A percentile compares a stretch with the other conserved stretches of the same genome.
Evolutionary conservation across 495 filamentous ascomycete species (phyloP).

Genomic region (Aspergillus leporis): DNA sequence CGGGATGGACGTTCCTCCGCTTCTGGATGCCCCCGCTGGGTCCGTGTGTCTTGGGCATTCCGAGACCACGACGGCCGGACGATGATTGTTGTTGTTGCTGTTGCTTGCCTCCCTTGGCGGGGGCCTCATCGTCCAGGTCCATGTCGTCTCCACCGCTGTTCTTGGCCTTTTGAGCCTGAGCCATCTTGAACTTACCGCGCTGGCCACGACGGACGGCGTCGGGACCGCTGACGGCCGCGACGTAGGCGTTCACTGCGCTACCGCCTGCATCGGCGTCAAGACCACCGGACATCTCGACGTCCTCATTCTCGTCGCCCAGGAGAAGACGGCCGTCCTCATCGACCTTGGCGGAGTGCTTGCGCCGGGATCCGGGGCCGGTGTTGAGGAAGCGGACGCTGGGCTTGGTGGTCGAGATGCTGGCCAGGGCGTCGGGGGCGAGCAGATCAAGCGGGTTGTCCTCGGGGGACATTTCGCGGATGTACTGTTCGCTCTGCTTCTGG

Average conservation of each 20-base stretch:
- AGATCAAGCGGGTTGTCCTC: slow-evolving; percentile 93
- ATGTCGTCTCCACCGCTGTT: slow-evolving; percentile 59
- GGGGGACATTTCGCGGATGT: slow-evolving; percentile 79
- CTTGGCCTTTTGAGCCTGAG: slow-evolving; percentile 58
- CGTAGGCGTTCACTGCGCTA: slow-evolving; percentile 82
- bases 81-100: slow-evolving; percentile 10
- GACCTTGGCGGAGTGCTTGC: slow-evolving; percentile 61
- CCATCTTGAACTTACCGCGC: slow-evolving; percentile 86
- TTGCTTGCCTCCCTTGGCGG: slow-evolving; percentile 6
- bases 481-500: slow-evolving; percentile 63
- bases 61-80: slow-evolving; percentile 46
- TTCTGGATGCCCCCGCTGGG: slow-evolving; percentile 42
- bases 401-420: slow-evolving; percentile 89
- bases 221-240: slow-evolving; percentile 82
- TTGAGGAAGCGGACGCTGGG: slow-evolving; percentile 59
- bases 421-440: slow-evolving; percentile 81
- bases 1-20: slow-evolving; percentile 20
- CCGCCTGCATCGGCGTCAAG: slow-evolving; percentile 43
- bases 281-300: slow-evolving; percentile 63
- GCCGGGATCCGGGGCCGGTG: slow-evolving; percentile 40
- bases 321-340: slow-evolving; percentile 89
- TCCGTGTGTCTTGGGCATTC: slow-evolving; percentile 46
- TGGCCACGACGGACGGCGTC: slow-evolving; percentile 80
- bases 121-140: slow-evolving; percentile 62
- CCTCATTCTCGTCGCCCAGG: slow-evolving; percentile 59